Evolutionary conservation across 1,284 basidiomycete species (phyloP), one percentile per base, ranked within the genome.

Genomic region (Tilletia walkeri): DNA sequence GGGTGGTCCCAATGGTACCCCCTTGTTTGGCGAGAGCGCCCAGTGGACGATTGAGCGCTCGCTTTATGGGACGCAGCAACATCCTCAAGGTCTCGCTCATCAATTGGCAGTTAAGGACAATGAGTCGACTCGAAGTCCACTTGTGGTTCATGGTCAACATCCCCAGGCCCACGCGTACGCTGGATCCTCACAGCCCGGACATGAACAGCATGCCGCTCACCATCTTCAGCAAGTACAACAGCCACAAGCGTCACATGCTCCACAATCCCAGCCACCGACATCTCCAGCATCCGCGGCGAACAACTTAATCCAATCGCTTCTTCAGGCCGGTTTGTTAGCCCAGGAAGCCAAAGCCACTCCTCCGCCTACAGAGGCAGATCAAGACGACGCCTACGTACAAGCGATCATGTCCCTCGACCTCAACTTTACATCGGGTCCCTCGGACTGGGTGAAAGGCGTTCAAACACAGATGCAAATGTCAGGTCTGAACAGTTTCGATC

Each of bases 391-490:
- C 20, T 95, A 96, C 83, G 88, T 92, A 75, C 88, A 88, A 70
- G 86, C 87, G 39, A 88, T 97, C 12, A 85, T 96, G 18, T 85
- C 87, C 3, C 87, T 92, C 73, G 87, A 89, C 69, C 86, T 95
- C 68, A 88, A 88, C 69, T 86, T 95, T 50, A 89, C 16, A 24
- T 63, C 59, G 34, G 59, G 59, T 18, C 59, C 59, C 3, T 63
- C 59, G 12, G 59, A 63, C 59, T 63, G 59, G 59, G 59, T 41
- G 4, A 63, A 63, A 36, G 36, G 36, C 9, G 59, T 63, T 1
- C 59, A 63, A 20, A 63, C 88, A 0, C 89, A 87, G 63, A 83
- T 89, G 18, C 92, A 93, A 77, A 89, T 95, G 54, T 87, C 88
- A 67, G 90, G 87, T 90, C 94, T 86, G 71, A 92, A 73, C 84